Evolutionary conservation across 2,329 filamentous ascomycete genomes (phyloP), one percentile per base, ranked within the genome.

Genomic region (Ceratocystis harringtonii): DNA sequence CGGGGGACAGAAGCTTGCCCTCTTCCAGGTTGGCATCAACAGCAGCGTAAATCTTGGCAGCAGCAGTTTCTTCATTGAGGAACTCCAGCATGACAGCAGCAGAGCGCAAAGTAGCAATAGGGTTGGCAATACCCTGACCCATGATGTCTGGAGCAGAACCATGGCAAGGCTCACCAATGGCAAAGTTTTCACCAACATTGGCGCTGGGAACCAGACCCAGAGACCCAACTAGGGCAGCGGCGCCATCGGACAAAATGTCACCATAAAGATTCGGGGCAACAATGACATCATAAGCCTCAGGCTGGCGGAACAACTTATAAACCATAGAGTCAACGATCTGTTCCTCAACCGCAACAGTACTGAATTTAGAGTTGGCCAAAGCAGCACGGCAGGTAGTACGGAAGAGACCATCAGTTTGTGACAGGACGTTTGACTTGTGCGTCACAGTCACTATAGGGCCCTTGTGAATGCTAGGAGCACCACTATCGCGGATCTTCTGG

Each of bases 311-410:
- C 66, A 99, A 88, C 81, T 97, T 97, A 84, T 97, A 97, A 67
- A 97, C 91, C 94, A 99, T 99, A 68, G 88, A 92, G 78, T 99
- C 94, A 69, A 99, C 92, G 71, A 99, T 99, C 79, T 99, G 94
- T 81, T 97, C 94, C 77, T 97, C 94, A 65, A 96, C 81, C 52
- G 78, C 77, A 64, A 95, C 79, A 62, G 76, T 76, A 68, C 70
- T 76, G 78, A 89, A 96, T 70, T 79, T 81, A 12, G 81, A 70
- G 63, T 81, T 80, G 32, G 84, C 81, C 7, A 97, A 85, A 3
- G 89, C 90, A 36, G 81, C 80, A 70, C 89, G 86, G 17, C 89
- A 84, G 3, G 89, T 88, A 70, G 87, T 80, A 70, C 94, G 87
- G 85, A 99, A 99, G 61, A 99, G 84, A 41, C 94, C 94, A 76